A percentile compares a stretch with the other conserved stretches of the same genome.
These are phyloP conservation scores for Colletotrichum karsti DNA, from an alignment of 2,329 filamentous ascomycete genomes.

Conservation along the genomic window DNA sequence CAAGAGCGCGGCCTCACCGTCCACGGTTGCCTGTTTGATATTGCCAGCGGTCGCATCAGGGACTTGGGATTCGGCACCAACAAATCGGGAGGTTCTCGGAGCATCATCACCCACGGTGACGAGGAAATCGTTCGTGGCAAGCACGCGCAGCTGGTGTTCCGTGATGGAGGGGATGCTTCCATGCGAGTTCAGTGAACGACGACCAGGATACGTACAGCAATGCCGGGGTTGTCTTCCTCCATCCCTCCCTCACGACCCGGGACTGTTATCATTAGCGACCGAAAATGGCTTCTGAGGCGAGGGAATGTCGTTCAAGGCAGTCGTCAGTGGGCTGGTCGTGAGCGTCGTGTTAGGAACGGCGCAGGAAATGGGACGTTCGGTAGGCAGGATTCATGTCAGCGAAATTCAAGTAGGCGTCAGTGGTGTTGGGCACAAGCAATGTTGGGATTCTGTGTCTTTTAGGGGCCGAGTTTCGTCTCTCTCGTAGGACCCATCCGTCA, in stretches of 20 bases:
- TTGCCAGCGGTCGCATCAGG: constrained; percentile 55
- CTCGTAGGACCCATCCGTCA: background rate
- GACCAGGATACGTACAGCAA: no score
- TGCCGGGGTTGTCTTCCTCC: no score
- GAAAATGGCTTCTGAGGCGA: no score
- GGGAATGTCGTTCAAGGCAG: no score
- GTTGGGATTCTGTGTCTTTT: background rate
- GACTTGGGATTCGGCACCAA: constrained; percentile 56
- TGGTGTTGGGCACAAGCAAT: background rate
- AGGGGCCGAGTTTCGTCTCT: background rate
- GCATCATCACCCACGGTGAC: constrained; percentile 14
- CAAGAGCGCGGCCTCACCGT: constrained; percentile 75
- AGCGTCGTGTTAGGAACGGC: no score
- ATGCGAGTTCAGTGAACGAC: constrained; percentile 39
- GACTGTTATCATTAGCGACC: no score
- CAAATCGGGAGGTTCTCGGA: background rate
- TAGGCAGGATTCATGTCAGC: background rate
- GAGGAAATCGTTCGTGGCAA: constrained; percentile 53
- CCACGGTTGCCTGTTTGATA: constrained; percentile 81
- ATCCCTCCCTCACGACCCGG: background rate
- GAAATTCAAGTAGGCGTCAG: background rate
- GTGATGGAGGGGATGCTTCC: constrained; percentile 44
- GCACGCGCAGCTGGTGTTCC: constrained; percentile 61
- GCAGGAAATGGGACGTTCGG: background rate
- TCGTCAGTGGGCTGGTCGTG: no score